phyloP scores from a whole-genome alignment of 805 yeast species.

The Metschnikowia henanensis region DNA sequence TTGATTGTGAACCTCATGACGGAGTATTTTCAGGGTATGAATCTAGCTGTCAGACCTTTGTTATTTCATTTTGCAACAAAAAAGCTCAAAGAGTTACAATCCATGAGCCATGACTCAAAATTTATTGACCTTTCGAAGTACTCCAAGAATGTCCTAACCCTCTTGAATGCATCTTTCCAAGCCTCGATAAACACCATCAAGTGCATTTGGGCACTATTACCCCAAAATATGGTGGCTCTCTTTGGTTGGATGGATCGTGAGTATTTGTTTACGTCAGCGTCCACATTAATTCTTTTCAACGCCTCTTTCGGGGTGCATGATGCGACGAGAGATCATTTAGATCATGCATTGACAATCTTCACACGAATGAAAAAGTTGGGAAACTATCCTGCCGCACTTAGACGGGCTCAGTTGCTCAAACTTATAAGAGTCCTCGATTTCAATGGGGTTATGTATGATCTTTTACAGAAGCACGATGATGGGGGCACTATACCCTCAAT shows the following conservation, averaged over 20 bases:
- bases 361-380: slow-evolving; percentile 77
- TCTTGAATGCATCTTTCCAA: slow-evolving; percentile 75
- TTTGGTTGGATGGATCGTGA: slow-evolving; percentile 90
- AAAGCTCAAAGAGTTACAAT: slow-evolving; percentile 52
- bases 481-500: slow-evolving; percentile 19
- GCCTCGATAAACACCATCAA: slow-evolving; percentile 77
- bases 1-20: slow-evolving; percentile 74
- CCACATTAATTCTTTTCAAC: slow-evolving; percentile 69
- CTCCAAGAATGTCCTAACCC: slow-evolving; percentile 64
- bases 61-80: slow-evolving; percentile 73
- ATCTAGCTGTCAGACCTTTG: slow-evolving; percentile 74
- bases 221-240: slow-evolving; percentile 79
- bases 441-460: slow-evolving; percentile 58
- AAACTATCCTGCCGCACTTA: slow-evolving; percentile 74
- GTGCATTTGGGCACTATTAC: slow-evolving; percentile 71
- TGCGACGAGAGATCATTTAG: slow-evolving; percentile 68
- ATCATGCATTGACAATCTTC: slow-evolving; percentile 67
- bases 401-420: slow-evolving; percentile 70
- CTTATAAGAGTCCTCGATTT: slow-evolving; percentile 66
- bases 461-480: slow-evolving; percentile 60
- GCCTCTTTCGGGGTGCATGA: slow-evolving; percentile 83
- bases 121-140: slow-evolving; percentile 66
- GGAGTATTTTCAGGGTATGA: slow-evolving; percentile 81
- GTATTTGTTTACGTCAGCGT: slow-evolving; percentile 73
- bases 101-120: slow-evolving; percentile 41